Percentiles rank a stretch among this genome's conserved stretches.
Evolutionary conservation across 2,329 filamentous ascomycete species (phyloP).

Genomic region (Microsporum canis): DNA sequence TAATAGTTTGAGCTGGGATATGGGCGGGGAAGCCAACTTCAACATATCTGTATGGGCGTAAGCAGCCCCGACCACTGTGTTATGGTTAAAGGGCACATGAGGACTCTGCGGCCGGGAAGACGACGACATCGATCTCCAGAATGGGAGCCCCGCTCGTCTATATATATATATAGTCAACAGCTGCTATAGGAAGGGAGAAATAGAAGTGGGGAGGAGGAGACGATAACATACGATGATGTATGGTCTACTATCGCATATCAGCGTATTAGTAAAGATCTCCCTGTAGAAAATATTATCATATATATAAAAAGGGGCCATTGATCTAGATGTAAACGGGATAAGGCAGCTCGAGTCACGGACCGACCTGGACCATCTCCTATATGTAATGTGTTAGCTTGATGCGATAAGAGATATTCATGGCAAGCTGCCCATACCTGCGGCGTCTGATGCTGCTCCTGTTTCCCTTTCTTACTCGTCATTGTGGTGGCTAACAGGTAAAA

Average conservation of each 20-base stretch:
- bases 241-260: conserved; percentile 22
- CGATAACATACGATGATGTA: conserved; percentile 26
- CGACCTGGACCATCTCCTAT: conserved; percentile 99
- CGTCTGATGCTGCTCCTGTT: conserved; percentile 6
- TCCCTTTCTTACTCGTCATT: conserved; percentile 34
- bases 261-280: neutral
- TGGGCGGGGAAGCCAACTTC: conserved; percentile 53
- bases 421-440: conserved; percentile 9
- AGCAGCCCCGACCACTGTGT: conserved; percentile 77
- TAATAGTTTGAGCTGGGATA: neutral
- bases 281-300: neutral
- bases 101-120: conserved; percentile 41
- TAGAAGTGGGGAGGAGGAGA: conserved; percentile 7
- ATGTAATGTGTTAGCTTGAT: conserved; percentile 5
- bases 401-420: neutral
- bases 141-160: conserved; percentile 70
- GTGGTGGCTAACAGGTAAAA: neutral
- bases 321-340: neutral
- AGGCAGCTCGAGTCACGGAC: conserved; percentile 49
- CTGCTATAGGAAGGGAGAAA: conserved; percentile 17
- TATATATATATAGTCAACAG: conserved; percentile 10
- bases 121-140: conserved; percentile 59
- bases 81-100: conserved; percentile 50
- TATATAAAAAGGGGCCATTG: neutral
- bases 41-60: conserved; percentile 95